Evolutionary conservation across 495 filamentous ascomycete genomes (phyloP).

Genomic region (Annulohypoxylon maeteangense): DNA sequence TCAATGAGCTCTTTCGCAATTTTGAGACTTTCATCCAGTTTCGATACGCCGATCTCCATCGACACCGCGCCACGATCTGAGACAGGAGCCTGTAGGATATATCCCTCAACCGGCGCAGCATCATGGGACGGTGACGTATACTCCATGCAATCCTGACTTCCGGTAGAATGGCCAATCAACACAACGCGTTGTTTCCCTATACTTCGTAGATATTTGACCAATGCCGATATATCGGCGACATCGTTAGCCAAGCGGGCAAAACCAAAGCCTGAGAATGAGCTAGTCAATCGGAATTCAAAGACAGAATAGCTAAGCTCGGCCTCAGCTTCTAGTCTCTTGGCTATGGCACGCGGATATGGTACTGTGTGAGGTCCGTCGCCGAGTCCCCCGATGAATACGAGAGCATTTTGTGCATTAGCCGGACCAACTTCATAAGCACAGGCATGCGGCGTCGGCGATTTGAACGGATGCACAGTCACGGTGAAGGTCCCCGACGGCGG

Average conservation of each 20-base stretch:
- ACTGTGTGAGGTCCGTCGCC: constrained; percentile 81
- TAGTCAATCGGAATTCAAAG: constrained; percentile 57
- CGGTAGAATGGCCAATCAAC: constrained; percentile 86
- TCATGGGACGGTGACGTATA: constrained; percentile 61
- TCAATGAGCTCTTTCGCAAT: constrained; percentile 65
- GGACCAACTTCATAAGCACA: constrained; percentile 51
- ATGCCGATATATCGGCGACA: constrained; percentile 74
- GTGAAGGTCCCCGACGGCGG: constrained; percentile 43
- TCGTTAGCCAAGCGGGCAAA: constrained; percentile 73
- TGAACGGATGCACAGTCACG: constrained; percentile 51
- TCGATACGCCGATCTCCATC: constrained; percentile 50
- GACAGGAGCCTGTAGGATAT: constrained; percentile 83
- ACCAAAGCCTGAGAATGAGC: constrained; percentile 79
- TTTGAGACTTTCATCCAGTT: constrained; percentile 62
- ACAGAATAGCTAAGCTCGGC: constrained; percentile 46
- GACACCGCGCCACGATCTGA: constrained; percentile 78
- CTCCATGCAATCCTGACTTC: constrained; percentile 87
- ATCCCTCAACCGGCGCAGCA: constrained; percentile 73
- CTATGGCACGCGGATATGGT: constrained; percentile 71
- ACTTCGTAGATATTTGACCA: constrained; percentile 74
- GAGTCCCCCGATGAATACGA: constrained; percentile 88
- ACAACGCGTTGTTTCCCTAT: constrained; percentile 70
- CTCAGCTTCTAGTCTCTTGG: constrained; percentile 68
- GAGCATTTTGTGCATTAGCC: constrained; percentile 64
- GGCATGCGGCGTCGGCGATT: constrained; percentile 41